Percentiles rank a stretch among this genome's conserved stretches.
Conservation (phyloP, 108 stramenopile genomes). For the Schizochytrium sp. region DNA sequence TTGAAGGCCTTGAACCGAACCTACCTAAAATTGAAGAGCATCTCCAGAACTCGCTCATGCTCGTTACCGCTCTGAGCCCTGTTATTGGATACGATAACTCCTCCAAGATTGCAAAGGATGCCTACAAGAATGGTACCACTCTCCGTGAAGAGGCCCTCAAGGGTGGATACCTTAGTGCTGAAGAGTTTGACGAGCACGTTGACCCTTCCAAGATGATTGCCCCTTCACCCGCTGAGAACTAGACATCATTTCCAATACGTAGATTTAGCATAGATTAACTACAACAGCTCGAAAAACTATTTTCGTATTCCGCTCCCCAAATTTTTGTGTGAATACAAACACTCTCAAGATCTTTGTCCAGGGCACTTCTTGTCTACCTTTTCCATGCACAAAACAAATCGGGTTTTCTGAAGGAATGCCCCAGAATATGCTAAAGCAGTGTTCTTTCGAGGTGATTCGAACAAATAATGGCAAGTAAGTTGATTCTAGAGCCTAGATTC, state of each 20-base stretch:
- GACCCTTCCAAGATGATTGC: slow-evolving; percentile 94
- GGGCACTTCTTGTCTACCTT: no score
- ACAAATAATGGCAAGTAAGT: no score
- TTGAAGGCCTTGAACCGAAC: slow-evolving; percentile 89
- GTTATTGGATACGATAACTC: slow-evolving; percentile 99
- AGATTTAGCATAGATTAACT: no score
- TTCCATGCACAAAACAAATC: no score
- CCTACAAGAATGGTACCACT: slow-evolving; percentile 91
- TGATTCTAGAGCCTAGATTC: no score
- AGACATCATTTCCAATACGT: not conserved
- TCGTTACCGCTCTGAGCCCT: slow-evolving; percentile 97
- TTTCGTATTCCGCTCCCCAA: no score
- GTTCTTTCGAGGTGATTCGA: no score
- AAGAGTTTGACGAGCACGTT: slow-evolving; percentile 96
- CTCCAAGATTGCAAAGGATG: slow-evolving; percentile 93
- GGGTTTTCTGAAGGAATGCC: no score
- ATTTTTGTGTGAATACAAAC: no score
- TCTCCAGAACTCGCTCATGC: slow-evolving; percentile 91
- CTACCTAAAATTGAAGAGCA: slow-evolving; percentile 84
- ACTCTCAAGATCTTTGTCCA: no score
- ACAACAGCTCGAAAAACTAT: no score
- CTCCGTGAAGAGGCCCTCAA: slow-evolving; percentile 90
- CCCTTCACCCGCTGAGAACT: slow-evolving; percentile 69
- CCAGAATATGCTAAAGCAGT: no score
- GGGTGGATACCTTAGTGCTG: slow-evolving; percentile 88